Conservation (phyloP, 139 green algal species). For the Zygnema cylindricum region DNA sequence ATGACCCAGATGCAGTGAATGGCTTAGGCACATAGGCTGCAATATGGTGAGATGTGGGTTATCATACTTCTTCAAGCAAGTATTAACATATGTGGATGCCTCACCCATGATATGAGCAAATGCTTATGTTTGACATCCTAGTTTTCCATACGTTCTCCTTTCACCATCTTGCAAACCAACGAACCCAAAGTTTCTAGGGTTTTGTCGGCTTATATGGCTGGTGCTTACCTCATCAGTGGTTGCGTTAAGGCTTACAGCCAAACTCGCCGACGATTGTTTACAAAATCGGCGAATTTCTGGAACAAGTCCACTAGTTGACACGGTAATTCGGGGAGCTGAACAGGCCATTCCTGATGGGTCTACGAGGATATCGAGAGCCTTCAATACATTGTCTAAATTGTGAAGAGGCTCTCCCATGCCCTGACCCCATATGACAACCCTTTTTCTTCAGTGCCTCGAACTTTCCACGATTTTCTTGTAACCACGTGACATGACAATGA, state of each 20-base stretch:
- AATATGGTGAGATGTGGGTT: too few relatives aligned
- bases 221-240: constrained; percentile 81
- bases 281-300: constrained; percentile 77
- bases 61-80: too few relatives aligned
- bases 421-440: too few relatives aligned
- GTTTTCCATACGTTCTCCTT: neutral
- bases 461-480: too few relatives aligned
- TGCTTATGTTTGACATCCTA: neutral
- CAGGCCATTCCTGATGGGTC: constrained; percentile 78
- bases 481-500: too few relatives aligned
- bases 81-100: neutral
- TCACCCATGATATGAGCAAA: neutral
- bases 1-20: too few relatives aligned
- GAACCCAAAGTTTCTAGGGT: too few relatives aligned
- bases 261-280: constrained; percentile 63
- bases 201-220: constrained; percentile 4
- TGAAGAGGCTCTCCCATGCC: constrained; percentile 85
- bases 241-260: constrained; percentile 90
- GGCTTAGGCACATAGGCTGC: too few relatives aligned
- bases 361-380: constrained; percentile 75
- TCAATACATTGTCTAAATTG: constrained; percentile 76
- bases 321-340: constrained; percentile 68
- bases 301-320: constrained; percentile 88
- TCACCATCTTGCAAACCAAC: too few relatives aligned
- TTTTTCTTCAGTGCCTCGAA: too few relatives aligned